These are phyloP conservation scores for Moesziomyces sp. DNA, from an alignment of 1,284 basidiomycete genomes.

Conservation along the genomic window DNA sequence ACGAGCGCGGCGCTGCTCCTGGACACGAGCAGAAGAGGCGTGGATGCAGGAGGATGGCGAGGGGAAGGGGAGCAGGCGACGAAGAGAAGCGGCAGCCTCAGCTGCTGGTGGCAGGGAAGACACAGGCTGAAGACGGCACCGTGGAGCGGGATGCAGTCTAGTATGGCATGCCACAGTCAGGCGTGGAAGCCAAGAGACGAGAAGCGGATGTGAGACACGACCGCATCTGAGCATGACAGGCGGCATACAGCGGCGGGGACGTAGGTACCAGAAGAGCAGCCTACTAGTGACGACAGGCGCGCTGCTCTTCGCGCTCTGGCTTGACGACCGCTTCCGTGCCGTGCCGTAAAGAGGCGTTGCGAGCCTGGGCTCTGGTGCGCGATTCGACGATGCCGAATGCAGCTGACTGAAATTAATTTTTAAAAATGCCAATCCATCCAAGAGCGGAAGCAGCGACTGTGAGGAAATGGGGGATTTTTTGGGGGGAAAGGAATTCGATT, in stretches of 20 bases:
- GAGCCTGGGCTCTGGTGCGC: not conserved
- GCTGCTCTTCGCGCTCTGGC: no score
- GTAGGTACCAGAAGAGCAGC: not conserved
- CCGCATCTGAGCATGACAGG: constrained; percentile 26
- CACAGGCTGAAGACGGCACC: not conserved
- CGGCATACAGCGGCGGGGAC: constrained; percentile 1
- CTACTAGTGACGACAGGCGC: not conserved
- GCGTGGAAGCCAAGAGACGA: constrained; percentile 33
- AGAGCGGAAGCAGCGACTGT: not conserved
- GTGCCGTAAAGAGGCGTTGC: not conserved
- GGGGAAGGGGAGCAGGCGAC: not conserved
- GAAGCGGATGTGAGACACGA: constrained; percentile 20
- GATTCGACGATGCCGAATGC: not conserved
- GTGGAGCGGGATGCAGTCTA: not conserved
- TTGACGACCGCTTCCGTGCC: not conserved
- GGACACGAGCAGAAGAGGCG: not conserved
- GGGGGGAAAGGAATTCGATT: not conserved
- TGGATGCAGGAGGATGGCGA: not conserved
- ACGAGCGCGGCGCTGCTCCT: not conserved
- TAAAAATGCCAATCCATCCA: no score
- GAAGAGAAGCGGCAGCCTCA: not conserved
- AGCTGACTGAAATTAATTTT: not conserved
- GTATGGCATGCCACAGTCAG: constrained; percentile 15
- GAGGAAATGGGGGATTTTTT: not conserved
- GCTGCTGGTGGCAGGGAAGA: not conserved